A percentile compares a stretch with the other conserved stretches of the same genome.
phyloP scores from a whole-genome alignment of 2,329 filamentous ascomycete species.

The Calonectria fujianensis region DNA sequence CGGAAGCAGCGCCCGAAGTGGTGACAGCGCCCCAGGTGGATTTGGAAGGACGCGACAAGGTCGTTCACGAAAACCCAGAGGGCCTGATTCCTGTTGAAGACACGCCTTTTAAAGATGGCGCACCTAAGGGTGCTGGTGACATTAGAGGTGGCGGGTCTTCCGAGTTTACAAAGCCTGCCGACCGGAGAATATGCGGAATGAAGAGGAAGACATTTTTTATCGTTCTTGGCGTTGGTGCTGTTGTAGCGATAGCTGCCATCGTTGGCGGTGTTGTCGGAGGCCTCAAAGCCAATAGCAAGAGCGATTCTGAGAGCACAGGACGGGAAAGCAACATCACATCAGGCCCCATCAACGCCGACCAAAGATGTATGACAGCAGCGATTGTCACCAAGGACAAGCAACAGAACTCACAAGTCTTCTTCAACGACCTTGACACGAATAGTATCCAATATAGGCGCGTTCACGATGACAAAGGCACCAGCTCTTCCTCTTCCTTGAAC shows the following conservation, averaged over 20 bases:
- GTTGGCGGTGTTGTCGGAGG: slow-evolving; percentile 48
- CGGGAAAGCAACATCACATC: slow-evolving; percentile 33
- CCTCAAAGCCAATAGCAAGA: slow-evolving; percentile 23
- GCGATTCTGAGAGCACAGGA: background rate
- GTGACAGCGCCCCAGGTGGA: slow-evolving; percentile 6
- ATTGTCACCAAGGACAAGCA: slow-evolving; percentile 37
- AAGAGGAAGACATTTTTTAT: slow-evolving; percentile 46
- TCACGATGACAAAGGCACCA: slow-evolving; percentile 33
- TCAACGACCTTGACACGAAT: slow-evolving; percentile 47
- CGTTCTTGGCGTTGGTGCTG: slow-evolving; percentile 35
- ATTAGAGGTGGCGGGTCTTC: slow-evolving; percentile 29
- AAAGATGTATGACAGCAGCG: slow-evolving; percentile 42
- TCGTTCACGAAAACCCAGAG: slow-evolving; percentile 33
- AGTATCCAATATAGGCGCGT: slow-evolving; percentile 45
- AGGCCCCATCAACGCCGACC: slow-evolving; percentile 43
- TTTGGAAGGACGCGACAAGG: slow-evolving; percentile 39
- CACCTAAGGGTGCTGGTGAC: slow-evolving; percentile 27
- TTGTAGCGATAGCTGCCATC: slow-evolving; percentile 45
- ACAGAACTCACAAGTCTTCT: slow-evolving; percentile 47
- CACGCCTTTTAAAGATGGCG: slow-evolving; percentile 27
- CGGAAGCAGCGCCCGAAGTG: slow-evolving; percentile 35
- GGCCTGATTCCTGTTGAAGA: slow-evolving; percentile 45
- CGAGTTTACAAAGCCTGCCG: background rate
- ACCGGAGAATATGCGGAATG: slow-evolving; percentile 43
- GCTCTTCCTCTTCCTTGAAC: slow-evolving; percentile 38